A percentile compares a stretch with the other conserved stretches of the same genome.
Conservation (phyloP, 192 early-diverging fungal genomes). For the Rhizoclosmatium globosum region DNA sequence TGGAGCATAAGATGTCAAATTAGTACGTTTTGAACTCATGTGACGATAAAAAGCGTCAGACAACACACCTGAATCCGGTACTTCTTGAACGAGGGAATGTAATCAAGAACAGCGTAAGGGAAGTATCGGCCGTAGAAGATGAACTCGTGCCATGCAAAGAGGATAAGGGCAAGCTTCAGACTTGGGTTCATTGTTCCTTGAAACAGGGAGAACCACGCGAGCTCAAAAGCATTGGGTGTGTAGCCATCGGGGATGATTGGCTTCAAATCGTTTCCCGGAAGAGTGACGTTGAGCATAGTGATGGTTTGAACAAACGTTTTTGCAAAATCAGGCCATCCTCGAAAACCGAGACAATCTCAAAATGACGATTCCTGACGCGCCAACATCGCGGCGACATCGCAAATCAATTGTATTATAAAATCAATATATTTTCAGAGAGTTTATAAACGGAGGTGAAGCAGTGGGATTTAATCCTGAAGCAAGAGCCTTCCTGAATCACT, state of each 20-base stretch:
- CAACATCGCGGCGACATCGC: neutral
- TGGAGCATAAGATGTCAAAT: neutral
- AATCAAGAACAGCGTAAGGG: constrained; percentile 87
- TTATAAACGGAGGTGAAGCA: no score
- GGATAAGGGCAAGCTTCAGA: constrained; percentile 60
- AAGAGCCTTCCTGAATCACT: neutral
- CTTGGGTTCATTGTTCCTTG: constrained; percentile 40
- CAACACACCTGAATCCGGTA: constrained; percentile 88
- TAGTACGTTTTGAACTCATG: neutral
- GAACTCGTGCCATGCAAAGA: constrained; percentile 88
- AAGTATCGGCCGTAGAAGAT: constrained; percentile 92
- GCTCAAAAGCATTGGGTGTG: constrained; percentile 25
- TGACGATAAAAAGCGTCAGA: constrained; percentile 15
- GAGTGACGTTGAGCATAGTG: constrained; percentile 14
- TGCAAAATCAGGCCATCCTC: neutral
- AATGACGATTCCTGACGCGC: no score
- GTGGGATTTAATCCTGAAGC: no score
- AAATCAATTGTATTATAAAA: no score
- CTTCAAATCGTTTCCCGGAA: neutral
- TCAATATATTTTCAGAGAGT: no score
- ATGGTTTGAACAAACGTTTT: neutral
- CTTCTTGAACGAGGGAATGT: constrained; percentile 83
- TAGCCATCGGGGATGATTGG: constrained; percentile 24
- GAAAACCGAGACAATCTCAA: no score
- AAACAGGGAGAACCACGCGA: constrained; percentile 47